Evolutionary conservation across 176 grass and related monocot genomes (phyloP), one percentile per base, ranked within the genome.

Genomic region (Secale cereale): DNA sequence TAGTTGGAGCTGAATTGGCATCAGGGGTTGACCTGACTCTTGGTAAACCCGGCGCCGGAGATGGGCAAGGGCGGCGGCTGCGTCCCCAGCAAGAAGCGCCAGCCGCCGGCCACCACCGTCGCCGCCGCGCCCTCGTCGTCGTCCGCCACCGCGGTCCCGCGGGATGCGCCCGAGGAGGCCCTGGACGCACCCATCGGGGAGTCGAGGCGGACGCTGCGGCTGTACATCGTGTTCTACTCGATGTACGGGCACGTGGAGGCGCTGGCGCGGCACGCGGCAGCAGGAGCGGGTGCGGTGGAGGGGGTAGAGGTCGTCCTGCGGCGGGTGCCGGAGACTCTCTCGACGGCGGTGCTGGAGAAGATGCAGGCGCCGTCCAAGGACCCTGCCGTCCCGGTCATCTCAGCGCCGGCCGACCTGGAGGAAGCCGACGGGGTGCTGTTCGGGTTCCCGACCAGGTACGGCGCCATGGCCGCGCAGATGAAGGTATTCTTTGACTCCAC

Each of bases 11-110:
- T 76, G 75, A 77, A 72, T 90, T 80, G 40, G 83, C 22, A 61
- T 56, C 11, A 29, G 8, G 76, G 10, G 54, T 77, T 85, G 78
- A 78, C 45, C 29, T 37, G 86, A n/a, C 32, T 39, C 3, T 33
- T 54, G 62, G 78, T 81, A 14, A 15, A 12, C 67, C 26, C 41
- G 50, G 75, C 30, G 83, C 82, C 81, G 50, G 72, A 67, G 70
- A 95, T 96, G 94, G 94, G 91, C n/a, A 96, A 96, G 85, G 94
- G 94, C 77, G 94, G 89, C 59, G 94, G 94, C 30, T 96, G 94
- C 80, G 91, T 91, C 60, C 94, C 94, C 56, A 96, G 94, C 89
- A 96, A 96, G 94, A 96, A 83, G 78, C 91, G 88, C 65, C 81
- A 89, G 76, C 83, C 81, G 36, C 83, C 88, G 59, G 86, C 89